Evolutionary conservation across 208 protist species (phyloP).

Genomic region (Novymonas esmeraldas): DNA sequence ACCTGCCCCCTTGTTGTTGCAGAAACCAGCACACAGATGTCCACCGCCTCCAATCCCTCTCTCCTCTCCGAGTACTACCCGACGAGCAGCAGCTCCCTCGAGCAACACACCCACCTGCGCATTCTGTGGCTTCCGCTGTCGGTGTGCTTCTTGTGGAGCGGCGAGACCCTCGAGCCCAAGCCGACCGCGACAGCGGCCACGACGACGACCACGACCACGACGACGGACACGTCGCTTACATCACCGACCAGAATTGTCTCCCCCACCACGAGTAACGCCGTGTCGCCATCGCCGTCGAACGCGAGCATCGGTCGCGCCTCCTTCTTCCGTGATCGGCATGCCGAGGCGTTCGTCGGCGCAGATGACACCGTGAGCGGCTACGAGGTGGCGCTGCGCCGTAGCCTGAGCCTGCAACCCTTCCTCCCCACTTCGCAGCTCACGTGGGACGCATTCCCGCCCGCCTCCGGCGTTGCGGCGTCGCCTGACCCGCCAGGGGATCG

Average conservation of each 20-base stretch:
- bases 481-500: conserved; percentile 13
- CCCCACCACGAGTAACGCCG: background rate
- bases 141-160: conserved; percentile 44
- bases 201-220: background rate
- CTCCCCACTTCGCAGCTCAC: conserved; percentile 15
- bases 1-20: background rate
- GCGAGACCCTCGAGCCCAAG: conserved; percentile 14
- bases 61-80: conserved; percentile 40
- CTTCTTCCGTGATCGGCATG: conserved; percentile 15
- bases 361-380: conserved; percentile 35
- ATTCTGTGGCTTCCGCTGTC: conserved; percentile 82
- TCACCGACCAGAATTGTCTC: conserved; percentile 4
- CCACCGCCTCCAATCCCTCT: conserved; percentile 18
- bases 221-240: background rate
- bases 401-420: conserved; percentile 22
- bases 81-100: conserved; percentile 54
- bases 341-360: conserved; percentile 8
- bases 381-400: conserved; percentile 31
- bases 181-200: background rate
- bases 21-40: too few relatives aligned
- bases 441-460: conserved; percentile 21
- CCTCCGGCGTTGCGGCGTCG: background rate
- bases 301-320: background rate
- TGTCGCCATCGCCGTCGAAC: conserved; percentile 9
- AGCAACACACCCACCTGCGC: conserved; percentile 57